Evolutionary conservation across 2,329 filamentous ascomycete species (phyloP), one percentile per base, ranked within the genome.

Genomic region (Fusarium paranaense): DNA sequence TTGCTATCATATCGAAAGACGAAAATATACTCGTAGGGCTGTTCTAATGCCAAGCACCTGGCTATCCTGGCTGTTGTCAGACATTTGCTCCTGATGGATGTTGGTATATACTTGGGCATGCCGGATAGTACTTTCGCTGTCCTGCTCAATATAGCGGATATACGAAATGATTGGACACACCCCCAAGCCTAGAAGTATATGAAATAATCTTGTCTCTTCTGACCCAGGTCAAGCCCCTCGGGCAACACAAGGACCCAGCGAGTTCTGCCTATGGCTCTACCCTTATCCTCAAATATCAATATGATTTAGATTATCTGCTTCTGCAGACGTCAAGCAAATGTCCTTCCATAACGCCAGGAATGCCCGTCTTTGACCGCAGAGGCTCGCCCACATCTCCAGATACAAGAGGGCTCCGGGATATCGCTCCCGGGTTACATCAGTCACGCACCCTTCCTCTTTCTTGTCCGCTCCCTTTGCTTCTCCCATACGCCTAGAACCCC

Each of bases 321-420:
- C 62, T 32, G 64, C 63, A 73, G 62, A 66, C 37, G 20, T 30
- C 13, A 67, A 65, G 65, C 59, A 75, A 67, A 69, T 69, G 52
- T 50, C 72, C 56, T 64, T 64, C 72, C 72, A 72, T 72, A 75
- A 74, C 72, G 72, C 72, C 72, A 70, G 72, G 68, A 75, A 74
- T 74, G 72, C 65, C 62, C 69, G 27, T 75, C 72, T 67, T 62
- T 62, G 42, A 61, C 62, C 69, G 37, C 38, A 56, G 33, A 67
- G 59, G 72, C 56, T 63, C 35, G 52, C 67, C 45, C 67, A 40
- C 56, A 59, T 74, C 61, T 70, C 69, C 62, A 72, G 69, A 72
- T 72, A 69, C 72, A 54, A 54, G 22, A 33, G 62, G 33, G 58
- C 38, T 22, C 58, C 50, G 54, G 61, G 25, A 32, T 35, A 54